Conservation (phyloP, 768 basidiomycete genomes). For the Amanita phalloides region DNA sequence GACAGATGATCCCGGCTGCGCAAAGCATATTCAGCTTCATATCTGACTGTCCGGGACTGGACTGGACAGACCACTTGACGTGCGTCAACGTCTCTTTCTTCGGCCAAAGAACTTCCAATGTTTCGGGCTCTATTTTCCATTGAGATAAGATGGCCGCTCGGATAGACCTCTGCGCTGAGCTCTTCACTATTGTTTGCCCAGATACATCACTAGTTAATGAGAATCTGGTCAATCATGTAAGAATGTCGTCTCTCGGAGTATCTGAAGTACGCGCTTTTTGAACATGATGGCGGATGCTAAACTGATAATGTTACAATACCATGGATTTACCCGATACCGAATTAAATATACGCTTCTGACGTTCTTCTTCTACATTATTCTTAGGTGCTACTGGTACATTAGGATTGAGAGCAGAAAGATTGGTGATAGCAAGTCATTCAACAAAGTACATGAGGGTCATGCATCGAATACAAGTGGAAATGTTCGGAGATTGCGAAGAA, state of each 20-base stretch:
- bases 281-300: slow-evolving; percentile 36
- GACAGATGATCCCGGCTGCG: slow-evolving; percentile 91
- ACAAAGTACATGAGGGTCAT: background rate
- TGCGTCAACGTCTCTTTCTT: slow-evolving; percentile 94
- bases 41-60: background rate
- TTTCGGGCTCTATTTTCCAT: slow-evolving; percentile 71
- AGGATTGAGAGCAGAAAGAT: slow-evolving; percentile 19
- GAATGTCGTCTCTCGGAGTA: slow-evolving; percentile 5
- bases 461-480: slow-evolving; percentile 13
- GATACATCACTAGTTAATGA: slow-evolving; percentile 71
- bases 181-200: slow-evolving; percentile 85
- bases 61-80: slow-evolving; percentile 81
- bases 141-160: slow-evolving; percentile 71
- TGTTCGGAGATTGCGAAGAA: background rate
- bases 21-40: slow-evolving; percentile 12
- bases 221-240: slow-evolving; percentile 37
- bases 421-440: slow-evolving; percentile 19
- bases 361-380: slow-evolving; percentile 31
- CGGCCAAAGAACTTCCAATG: slow-evolving; percentile 89
- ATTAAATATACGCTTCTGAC: background rate
- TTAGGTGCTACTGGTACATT: slow-evolving; percentile 32
- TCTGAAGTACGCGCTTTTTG: slow-evolving; percentile 46
- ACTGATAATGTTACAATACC: background rate
- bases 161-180: slow-evolving; percentile 87
- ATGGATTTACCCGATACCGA: background rate